Conservation (phyloP, 2,329 filamentous ascomycete genomes). For the Keithomyces neogunnii region DNA sequence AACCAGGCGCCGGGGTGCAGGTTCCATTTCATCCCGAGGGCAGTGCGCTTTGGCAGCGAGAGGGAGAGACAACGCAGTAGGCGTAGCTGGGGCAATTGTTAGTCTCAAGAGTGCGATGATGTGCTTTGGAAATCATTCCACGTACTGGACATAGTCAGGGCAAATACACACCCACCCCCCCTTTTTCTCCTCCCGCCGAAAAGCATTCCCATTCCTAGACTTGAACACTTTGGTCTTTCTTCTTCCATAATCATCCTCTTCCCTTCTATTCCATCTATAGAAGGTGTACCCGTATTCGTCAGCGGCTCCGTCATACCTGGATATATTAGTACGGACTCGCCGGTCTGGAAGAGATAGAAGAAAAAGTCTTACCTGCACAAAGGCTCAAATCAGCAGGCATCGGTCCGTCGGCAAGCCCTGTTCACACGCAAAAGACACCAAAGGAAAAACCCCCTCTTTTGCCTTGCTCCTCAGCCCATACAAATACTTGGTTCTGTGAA, state of each 20-base stretch:
- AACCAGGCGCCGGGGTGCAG: constrained; percentile 14
- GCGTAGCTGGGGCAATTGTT: not conserved
- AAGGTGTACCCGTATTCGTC: not conserved
- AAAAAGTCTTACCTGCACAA: not conserved
- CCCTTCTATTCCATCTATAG: not conserved
- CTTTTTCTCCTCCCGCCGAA: not conserved
- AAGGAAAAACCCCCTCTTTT: not conserved
- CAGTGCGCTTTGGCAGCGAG: not conserved
- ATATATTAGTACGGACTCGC: not conserved
- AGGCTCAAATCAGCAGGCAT: not conserved
- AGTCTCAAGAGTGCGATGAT: not conserved
- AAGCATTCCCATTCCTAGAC: not conserved
- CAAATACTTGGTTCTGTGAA: not conserved
- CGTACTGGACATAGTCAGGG: not conserved
- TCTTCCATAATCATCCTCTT: not conserved
- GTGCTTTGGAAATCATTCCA: constrained; percentile 1
- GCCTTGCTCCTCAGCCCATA: not conserved
- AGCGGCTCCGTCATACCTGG: not conserved
- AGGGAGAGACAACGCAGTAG: not conserved
- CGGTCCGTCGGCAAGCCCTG: not conserved
- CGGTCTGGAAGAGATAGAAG: not conserved
- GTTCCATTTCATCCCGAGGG: not conserved
- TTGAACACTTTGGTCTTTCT: not conserved
- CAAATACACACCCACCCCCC: not conserved
- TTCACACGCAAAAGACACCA: not conserved